A percentile compares a stretch with the other conserved stretches of the same genome.
phyloP scores from a whole-genome alignment of 495 filamentous ascomycete species.

The Cetradonia linearis region DNA sequence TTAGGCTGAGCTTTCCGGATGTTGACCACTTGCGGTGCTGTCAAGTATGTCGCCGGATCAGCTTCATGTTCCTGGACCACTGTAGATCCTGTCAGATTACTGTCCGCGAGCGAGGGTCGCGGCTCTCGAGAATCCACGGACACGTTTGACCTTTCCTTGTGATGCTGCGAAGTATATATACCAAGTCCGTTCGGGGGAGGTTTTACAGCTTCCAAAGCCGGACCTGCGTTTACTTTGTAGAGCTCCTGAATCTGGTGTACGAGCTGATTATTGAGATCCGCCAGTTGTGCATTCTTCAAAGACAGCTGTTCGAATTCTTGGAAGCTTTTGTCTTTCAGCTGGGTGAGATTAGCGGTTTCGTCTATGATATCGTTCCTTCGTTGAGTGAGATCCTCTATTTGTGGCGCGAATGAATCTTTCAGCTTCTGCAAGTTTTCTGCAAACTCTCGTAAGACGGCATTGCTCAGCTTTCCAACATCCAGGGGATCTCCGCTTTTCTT shows the following conservation, averaged over 20 bases:
- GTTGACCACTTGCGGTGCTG: conserved; percentile 80
- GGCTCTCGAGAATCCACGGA: conserved; percentile 46
- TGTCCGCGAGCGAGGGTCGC: conserved; percentile 40
- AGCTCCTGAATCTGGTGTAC: conserved; percentile 88
- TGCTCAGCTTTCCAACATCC: conserved; percentile 66
- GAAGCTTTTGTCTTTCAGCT: conserved; percentile 79
- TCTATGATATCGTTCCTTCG: conserved; percentile 73
- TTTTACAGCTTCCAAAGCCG: conserved; percentile 42
- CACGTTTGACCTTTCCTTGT: conserved; percentile 59
- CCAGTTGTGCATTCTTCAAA: conserved; percentile 84
- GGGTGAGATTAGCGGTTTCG: conserved; percentile 66
- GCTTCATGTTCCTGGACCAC: conserved; percentile 54
- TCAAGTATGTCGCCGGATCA: conserved; percentile 56
- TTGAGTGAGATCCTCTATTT: conserved; percentile 76
- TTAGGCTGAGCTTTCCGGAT: conserved; percentile 85
- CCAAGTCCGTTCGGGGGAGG: conserved; percentile 63
- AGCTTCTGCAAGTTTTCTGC: conserved; percentile 76
- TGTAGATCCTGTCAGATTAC: conserved; percentile 42
- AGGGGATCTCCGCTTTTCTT: conserved; percentile 56
- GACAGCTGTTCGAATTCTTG: conserved; percentile 92
- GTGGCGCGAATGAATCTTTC: conserved; percentile 64
- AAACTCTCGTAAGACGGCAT: conserved; percentile 77
- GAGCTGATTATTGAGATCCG: conserved; percentile 87
- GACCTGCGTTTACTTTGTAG: conserved; percentile 66
- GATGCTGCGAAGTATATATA: conserved; percentile 57